These are phyloP conservation scores for Vigna hirtella DNA, from an alignment of 306 rosid genomes.

Conservation along the genomic window DNA sequence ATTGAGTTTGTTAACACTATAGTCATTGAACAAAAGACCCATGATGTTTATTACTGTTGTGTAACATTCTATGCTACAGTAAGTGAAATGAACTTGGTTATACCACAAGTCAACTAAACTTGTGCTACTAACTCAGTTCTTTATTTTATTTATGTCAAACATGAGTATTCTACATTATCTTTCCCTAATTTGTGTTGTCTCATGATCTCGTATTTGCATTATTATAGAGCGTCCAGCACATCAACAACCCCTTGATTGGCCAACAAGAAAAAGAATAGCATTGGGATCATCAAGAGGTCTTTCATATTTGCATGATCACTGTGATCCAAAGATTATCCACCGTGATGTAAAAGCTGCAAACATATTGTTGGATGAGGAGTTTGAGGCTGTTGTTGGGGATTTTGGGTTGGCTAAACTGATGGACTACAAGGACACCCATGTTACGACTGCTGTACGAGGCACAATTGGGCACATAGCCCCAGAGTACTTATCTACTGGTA, in stretches of 20 bases:
- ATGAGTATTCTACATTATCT: background rate
- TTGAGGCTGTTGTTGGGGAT: conserved; percentile 98
- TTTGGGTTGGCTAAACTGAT: conserved; percentile 94
- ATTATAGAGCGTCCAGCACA: conserved; percentile 82
- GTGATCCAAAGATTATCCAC: conserved; percentile 97
- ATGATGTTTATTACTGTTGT: background rate
- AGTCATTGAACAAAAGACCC: background rate
- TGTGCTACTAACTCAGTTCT: background rate
- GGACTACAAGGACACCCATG: conserved; percentile 99
- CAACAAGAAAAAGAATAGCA: conserved; percentile 86
- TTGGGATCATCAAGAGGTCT: conserved; percentile 98
- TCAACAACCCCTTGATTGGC: conserved; percentile 96
- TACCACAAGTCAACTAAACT: background rate
- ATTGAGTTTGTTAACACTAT: background rate
- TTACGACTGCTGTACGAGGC: conserved; percentile 93
- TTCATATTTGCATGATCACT: conserved; percentile 95
- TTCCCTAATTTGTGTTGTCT: background rate
- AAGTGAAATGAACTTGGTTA: background rate
- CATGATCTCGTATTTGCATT: conserved; percentile 38
- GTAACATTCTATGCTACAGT: background rate
- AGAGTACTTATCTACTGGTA: conserved; percentile 90
- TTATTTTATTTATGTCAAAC: conserved; percentile 8
- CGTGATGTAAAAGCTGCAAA: conserved; percentile 99
- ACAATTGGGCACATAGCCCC: conserved; percentile 98
- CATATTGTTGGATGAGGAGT: conserved; percentile 95